Conservation (phyloP, 2,329 filamentous ascomycete species). For the Aspergillus felis region DNA sequence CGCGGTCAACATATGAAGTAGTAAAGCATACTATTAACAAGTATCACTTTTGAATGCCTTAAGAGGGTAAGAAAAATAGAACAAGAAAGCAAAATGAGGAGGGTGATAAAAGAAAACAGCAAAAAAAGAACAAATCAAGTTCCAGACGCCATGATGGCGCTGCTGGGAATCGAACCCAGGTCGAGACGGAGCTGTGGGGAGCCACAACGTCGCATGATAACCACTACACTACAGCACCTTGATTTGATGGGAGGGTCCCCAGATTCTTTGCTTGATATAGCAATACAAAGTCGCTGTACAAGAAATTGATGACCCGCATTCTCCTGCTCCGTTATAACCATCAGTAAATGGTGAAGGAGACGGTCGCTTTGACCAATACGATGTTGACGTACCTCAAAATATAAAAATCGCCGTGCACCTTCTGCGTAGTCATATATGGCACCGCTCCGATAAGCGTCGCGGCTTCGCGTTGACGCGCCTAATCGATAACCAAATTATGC, state of each 20-base stretch:
- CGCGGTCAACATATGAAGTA: background rate
- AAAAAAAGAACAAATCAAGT: constrained; percentile 13
- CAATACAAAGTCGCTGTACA: no score
- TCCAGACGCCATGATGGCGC: constrained; percentile 13
- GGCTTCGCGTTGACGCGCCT: background rate
- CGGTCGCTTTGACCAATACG: background rate
- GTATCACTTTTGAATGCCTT: no score
- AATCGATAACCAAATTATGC: background rate
- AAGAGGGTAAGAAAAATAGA: background rate
- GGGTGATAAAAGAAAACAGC: background rate
- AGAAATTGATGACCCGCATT: no score
- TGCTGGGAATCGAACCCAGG: constrained; percentile 23
- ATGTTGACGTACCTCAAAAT: background rate
- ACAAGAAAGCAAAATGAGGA: constrained; percentile 1
- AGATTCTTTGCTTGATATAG: background rate
- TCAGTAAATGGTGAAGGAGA: background rate
- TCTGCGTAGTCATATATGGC: no score
- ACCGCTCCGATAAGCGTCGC: constrained; percentile 6
- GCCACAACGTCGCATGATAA: constrained; percentile 21
- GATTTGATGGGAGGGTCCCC: constrained; percentile 4
- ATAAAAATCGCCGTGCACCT: no score
- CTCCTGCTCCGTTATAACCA: no score
- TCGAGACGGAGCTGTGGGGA: constrained; percentile 15
- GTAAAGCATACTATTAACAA: no score
- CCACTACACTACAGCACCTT: constrained; percentile 25